A percentile compares a stretch with the other conserved stretches of the same genome.
Evolutionary conservation across 2,329 filamentous ascomycete genomes (phyloP).

Genomic region (Diaporthe humulicola): DNA sequence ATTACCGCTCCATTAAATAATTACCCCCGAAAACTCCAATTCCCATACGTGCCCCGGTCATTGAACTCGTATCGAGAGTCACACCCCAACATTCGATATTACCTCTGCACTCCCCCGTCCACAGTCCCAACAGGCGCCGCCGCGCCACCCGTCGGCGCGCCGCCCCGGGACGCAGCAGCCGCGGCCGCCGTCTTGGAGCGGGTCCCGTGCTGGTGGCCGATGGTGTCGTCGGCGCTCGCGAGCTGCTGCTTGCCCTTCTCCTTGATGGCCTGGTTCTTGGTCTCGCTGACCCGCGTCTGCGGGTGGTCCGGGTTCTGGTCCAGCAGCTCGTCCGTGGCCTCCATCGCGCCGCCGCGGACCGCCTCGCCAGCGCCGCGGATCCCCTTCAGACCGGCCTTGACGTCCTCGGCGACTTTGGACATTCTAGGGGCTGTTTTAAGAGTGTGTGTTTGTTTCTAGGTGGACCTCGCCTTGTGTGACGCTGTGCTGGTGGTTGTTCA

Average conservation of each 20-base stretch:
- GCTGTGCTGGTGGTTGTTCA: not conserved
- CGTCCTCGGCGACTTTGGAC: constrained; percentile 49
- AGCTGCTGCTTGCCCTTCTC: constrained; percentile 52
- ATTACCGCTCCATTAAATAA: too few relatives aligned
- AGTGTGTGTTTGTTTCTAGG: not conserved
- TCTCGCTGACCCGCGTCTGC: constrained; percentile 42
- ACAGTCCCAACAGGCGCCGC: not conserved
- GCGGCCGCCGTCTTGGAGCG: not conserved
- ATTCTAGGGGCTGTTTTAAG: constrained; percentile 39
- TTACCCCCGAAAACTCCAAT: not conserved
- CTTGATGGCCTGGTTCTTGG: constrained; percentile 48
- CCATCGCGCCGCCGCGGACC: constrained; percentile 47
- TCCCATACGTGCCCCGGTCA: not conserved
- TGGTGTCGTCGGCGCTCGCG: constrained; percentile 48
- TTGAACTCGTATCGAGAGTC: not conserved
- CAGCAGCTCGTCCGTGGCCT: constrained; percentile 47
- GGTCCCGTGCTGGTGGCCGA: constrained; percentile 44
- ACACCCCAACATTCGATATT: not conserved
- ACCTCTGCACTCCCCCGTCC: not conserved
- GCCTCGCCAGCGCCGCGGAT: constrained; percentile 49
- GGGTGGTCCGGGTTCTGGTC: constrained; percentile 46
- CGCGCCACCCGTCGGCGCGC: not conserved
- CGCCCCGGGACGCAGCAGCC: not conserved
- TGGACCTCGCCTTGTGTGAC: too few relatives aligned
- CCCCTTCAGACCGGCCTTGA: constrained; percentile 50